Evolutionary conservation across 208 protist genomes (phyloP).

Genomic region (Naegleria lovaniensis): DNA sequence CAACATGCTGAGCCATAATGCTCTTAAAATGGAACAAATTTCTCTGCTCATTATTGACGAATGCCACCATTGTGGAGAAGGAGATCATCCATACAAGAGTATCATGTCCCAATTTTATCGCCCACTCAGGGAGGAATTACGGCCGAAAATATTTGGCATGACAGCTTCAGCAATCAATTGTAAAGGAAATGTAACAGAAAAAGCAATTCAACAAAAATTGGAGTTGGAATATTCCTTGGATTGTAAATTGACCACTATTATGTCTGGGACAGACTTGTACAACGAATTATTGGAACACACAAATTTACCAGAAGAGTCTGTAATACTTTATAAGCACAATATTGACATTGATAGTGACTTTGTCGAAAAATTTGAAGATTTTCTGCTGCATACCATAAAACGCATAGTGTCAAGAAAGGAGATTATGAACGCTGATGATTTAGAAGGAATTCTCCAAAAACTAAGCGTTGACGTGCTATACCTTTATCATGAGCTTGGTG

Average conservation of each 20-base stretch:
- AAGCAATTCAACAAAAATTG: not conserved
- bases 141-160: conserved; percentile 22
- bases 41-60: not conserved
- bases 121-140: not conserved
- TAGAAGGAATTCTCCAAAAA: not conserved
- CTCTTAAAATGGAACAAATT: not conserved
- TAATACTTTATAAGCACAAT: not conserved
- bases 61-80: not conserved
- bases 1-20: not conserved
- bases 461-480: not conserved
- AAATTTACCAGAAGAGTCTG: not conserved
- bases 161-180: not conserved
- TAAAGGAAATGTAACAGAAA: not conserved
- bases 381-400: not conserved
- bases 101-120: not conserved
- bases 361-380: not conserved
- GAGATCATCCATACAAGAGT: not conserved
- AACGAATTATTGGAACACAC: not conserved
- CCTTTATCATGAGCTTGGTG: not conserved
- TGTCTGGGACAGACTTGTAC: not conserved
- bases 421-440: not conserved
- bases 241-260: not conserved
- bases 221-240: not conserved
- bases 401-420: not conserved
- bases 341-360: not conserved